Base-by-base conservation (phyloP, 2,329 filamentous ascomycete genomes). In the Aspergillus clavatus region DNA sequence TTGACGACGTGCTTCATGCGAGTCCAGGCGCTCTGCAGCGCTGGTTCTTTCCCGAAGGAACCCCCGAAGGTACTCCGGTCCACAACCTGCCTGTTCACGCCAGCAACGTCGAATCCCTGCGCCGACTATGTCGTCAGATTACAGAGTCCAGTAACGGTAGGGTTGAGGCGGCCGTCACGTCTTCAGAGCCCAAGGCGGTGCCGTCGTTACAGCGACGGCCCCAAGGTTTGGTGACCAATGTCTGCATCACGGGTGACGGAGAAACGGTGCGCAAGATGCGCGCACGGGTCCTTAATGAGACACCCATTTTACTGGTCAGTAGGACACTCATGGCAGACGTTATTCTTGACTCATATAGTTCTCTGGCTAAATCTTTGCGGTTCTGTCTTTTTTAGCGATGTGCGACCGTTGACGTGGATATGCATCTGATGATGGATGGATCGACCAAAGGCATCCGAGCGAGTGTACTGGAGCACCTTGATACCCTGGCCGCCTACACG, bases 1-100 rank as follows among this genome's bases (percentile, higher is more conserved):
- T 86, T 56, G 89, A 96, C 69, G 90, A 97, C 69, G 88, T 98
- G 60, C 80, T 97, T 50, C 91, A 96, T 72, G 89, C 91, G 53
- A 95, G 87, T 53, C 82, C 83, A 46, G 87, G 89, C 57, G 90
- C 91, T 49, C 83, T 95, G 54, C 80, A 91, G 55, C 83, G 88
- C 66, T 98, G 93, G 93, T 93, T 89, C 40, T 91, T 95, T 69
- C 86, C 91, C 52, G 87, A 88, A 65, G 89, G 87, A 58, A 87
- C 87, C 43, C 82, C 86, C 50, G 89, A 95, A 62, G 85, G 87
- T 57, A 83, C 89, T 45, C 86, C 89, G 37, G 84, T 89, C 46
- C 84, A 94, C 73, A 86, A 94, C 63, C 76, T 98, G 51, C 93
- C 93, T n/a, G 84, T 96, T 19, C 93, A 98, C 67, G 81, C 82